Evolutionary conservation across 192 early-diverging fungal species (phyloP).

Genomic region (Martensiomyces pterosporus): DNA sequence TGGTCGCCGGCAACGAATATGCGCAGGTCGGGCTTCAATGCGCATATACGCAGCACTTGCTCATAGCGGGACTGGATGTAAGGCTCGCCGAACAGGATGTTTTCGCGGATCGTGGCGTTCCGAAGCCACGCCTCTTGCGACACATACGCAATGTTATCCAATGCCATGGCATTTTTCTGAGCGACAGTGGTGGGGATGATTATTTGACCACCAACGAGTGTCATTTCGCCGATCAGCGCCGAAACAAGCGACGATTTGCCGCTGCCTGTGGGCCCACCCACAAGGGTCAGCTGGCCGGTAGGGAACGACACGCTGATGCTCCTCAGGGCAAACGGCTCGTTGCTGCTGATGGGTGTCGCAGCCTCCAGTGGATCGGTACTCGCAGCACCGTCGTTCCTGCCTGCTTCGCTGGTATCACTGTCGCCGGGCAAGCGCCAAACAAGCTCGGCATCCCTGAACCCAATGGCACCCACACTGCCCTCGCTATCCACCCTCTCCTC

Average conservation of each 20-base stretch:
- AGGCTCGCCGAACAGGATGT: conserved; percentile 77
- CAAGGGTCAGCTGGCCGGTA: conserved; percentile 62
- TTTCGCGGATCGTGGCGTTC: conserved; percentile 69
- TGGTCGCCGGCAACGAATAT: conserved; percentile 78
- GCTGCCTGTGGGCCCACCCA: conserved; percentile 83
- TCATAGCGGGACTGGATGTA: conserved; percentile 69
- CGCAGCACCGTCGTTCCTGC: too few species aligned
- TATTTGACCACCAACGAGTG: conserved; percentile 16
- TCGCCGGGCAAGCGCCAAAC: conserved; percentile 14
- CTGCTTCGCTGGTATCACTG: too few species aligned
- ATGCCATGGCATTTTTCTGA: too few species aligned
- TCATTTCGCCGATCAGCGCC: conserved; percentile 78
- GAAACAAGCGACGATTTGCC: conserved; percentile 83
- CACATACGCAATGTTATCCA: conserved; percentile 69
- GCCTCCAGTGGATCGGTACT: too few species aligned
- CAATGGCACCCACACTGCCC: conserved; percentile 40
- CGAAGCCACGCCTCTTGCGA: conserved; percentile 70
- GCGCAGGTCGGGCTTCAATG: conserved; percentile 73
- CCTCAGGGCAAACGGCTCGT: conserved; percentile 52
- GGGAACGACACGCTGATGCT: conserved; percentile 65
- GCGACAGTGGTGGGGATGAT: conserved; percentile 17
- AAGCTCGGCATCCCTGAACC: conserved; percentile 39
- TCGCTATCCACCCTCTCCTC: conserved; percentile 5
- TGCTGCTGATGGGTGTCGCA: too few species aligned
- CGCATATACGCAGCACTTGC: conserved; percentile 72